Evolutionary conservation across 768 basidiomycete genomes (phyloP), one percentile per base, ranked within the genome.

Genomic region (Kwoniella dendrophila): DNA sequence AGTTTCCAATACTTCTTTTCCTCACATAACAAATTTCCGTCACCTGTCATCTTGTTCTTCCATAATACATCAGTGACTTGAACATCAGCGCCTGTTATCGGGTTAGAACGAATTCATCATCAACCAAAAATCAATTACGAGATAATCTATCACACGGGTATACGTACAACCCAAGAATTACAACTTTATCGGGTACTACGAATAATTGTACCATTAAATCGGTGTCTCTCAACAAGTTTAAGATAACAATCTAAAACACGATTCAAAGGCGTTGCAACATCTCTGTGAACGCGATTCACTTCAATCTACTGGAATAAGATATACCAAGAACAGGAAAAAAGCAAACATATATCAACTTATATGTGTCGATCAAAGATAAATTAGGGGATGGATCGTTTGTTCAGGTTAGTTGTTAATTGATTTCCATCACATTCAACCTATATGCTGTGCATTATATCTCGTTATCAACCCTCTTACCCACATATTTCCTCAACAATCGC

Each of bases 381-480:
- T 30, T 29, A 47, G 49, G 59, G 40, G 27, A 64, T 65, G 63
- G 58, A 60, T 38, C 58, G 63, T 47, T 51, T 65, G 58, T 65
- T 65, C 53, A 65, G 48, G 63, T 65, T 40, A 30, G 62, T 56
- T 38, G 16, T 27, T 40, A 18, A 29, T 52, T 51, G 20, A 24
- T 53, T 32, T 27, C 38, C 26, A 20, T 36, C 41, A 43, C 41
- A 43, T 14, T 43, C 20, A 43, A n/a, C 6, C 41, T 43, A 43
- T 43, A 14, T 43, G 41, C 41, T 43, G 7, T 43, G 41, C 41
- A 43, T 14, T 32, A 18, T 33, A n/a, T 20, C 50, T 51, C 33
- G 7, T 20, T 34, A 51, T 51, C 50, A n/a, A 12, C 34, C 2
- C 22, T 14, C 49, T 36, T 41, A 29, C 38, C 29, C 41, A 40